These are phyloP conservation scores for Hyphopichia pseudoburtonii DNA, from an alignment of 1,139 yeast genomes.

Conservation along the genomic window DNA sequence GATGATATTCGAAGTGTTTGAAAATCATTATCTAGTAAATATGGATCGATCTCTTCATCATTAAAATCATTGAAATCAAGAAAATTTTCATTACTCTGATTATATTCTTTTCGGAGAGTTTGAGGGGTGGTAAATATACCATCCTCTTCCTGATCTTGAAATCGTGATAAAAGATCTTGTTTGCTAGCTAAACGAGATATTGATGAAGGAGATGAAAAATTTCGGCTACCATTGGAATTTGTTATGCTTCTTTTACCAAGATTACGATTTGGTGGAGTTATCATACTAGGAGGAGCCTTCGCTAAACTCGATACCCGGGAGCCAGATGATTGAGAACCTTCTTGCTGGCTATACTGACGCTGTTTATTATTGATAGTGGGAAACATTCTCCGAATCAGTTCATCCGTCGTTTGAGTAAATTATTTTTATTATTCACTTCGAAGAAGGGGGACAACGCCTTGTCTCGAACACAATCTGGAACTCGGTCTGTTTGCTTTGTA, in stretches of 20 bases:
- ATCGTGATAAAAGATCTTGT: conserved; percentile 11
- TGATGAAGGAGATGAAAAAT: neutral
- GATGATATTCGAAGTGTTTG: conserved; percentile 3
- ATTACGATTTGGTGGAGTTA: conserved; percentile 1
- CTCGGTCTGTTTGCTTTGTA: too few relatives aligned
- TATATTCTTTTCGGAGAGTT: neutral
- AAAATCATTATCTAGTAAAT: conserved; percentile 3
- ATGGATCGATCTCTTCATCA: conserved; percentile 3
- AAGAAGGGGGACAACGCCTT: too few relatives aligned
- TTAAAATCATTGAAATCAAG: conserved; percentile 11
- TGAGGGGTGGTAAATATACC: conserved; percentile 27
- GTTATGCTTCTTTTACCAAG: neutral
- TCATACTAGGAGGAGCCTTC: neutral
- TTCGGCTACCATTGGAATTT: neutral
- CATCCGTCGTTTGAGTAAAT: too few relatives aligned
- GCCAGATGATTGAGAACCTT: neutral
- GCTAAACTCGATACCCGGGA: neutral
- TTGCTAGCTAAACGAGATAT: conserved; percentile 8
- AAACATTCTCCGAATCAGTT: too few relatives aligned
- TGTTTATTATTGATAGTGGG: neutral
- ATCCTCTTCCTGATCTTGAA: conserved; percentile 16
- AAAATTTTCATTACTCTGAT: neutral
- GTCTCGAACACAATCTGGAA: too few relatives aligned
- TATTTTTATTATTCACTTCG: too few relatives aligned
- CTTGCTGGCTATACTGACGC: neutral